Percentiles rank a stretch among this genome's conserved stretches.
These are phyloP conservation scores for Metarhizium humberi DNA, from an alignment of 2,329 filamentous ascomycete species.

Conservation along the genomic window DNA sequence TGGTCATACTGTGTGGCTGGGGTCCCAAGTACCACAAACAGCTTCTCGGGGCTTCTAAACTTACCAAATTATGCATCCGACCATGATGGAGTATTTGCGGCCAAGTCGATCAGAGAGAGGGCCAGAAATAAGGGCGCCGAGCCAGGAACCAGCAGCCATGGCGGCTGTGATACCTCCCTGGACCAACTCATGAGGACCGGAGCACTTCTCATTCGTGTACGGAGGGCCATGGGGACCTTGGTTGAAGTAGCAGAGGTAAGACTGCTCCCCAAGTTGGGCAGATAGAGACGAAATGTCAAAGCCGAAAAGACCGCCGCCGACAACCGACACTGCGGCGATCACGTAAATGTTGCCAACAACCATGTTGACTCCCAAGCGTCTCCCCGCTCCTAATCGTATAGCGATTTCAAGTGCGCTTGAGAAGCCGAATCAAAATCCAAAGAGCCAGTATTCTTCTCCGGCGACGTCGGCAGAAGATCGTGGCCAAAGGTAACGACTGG, in stretches of 20 bases:
- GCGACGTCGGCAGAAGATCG: not conserved
- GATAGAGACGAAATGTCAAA: conserved; percentile 59
- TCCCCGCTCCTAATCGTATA: not conserved
- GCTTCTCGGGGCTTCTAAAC: conserved; percentile 10
- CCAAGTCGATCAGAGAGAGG: conserved; percentile 39
- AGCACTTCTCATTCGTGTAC: conserved; percentile 19
- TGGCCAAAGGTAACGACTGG: not conserved
- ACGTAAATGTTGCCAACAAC: conserved; percentile 24
- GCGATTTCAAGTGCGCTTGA: not conserved
- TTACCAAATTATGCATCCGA: conserved; percentile 41
- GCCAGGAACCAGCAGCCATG: conserved; percentile 41
- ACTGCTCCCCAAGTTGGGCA: conserved; percentile 28
- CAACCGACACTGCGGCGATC: conserved; percentile 25
- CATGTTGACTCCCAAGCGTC: conserved; percentile 12
- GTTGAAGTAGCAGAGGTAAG: conserved; percentile 29
- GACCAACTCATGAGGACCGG: conserved; percentile 27
- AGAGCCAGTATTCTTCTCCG: not conserved
- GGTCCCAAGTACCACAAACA: not conserved
- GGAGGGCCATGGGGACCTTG: conserved; percentile 24
- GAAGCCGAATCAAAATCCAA: not conserved
- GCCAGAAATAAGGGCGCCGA: conserved; percentile 39
- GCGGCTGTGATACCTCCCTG: conserved; percentile 44
- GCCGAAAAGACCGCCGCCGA: conserved; percentile 42
- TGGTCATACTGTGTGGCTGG: not conserved
- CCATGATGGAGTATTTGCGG: conserved; percentile 40